Base-by-base conservation (phyloP, 176 grass and related monocot species). In the Urochloa ruziziensis region DNA sequence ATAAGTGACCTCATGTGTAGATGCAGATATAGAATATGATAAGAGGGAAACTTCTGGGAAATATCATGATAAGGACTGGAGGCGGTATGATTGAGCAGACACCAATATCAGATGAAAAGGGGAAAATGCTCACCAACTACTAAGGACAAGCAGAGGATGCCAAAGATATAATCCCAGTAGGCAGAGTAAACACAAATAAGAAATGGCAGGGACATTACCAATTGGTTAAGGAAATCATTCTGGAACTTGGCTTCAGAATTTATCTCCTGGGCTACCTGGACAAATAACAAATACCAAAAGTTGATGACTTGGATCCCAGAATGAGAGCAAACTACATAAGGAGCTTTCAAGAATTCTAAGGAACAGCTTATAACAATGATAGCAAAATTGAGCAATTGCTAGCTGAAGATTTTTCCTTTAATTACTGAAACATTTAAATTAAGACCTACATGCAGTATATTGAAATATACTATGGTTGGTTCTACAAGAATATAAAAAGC, bases 211-310 rank as follows among this genome's bases (percentile, higher is more conserved):
- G 25, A 67, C 28, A 59, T 27, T 85, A 92, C 90, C 90, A 88
- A 74, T 85, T 92, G 86, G 44, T 63, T 54, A n/a, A 92, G 82
- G 67, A 92, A 92, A 79, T 88, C 90, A 83, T 86, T 92, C 70
- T 91, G 86, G 60, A 85, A 92, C 58, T 88, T 88, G 65, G 90
- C 90, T 78, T 92, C 90, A 23, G 82, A 52, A 53, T 88, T 88
- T 79, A 92, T 92, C 86, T 92, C 90, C 69, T 88, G 82, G n/a
- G 83, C 86, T 9, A 92, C 90, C 86, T 92, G 82, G 19, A 72
- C 63, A 82, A 85, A 46, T 4, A 1, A 44, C 57, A 73, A 60
- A 74, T 14, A 67, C 49, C 33, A 70, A 8, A 56, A 35, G 30
- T 74, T 10, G 6, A 24, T 73, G 48, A 51, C 28, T 47, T 32